These are phyloP conservation scores for Metschnikowia colocasiae DNA, from an alignment of 805 yeast species.

Conservation along the genomic window DNA sequence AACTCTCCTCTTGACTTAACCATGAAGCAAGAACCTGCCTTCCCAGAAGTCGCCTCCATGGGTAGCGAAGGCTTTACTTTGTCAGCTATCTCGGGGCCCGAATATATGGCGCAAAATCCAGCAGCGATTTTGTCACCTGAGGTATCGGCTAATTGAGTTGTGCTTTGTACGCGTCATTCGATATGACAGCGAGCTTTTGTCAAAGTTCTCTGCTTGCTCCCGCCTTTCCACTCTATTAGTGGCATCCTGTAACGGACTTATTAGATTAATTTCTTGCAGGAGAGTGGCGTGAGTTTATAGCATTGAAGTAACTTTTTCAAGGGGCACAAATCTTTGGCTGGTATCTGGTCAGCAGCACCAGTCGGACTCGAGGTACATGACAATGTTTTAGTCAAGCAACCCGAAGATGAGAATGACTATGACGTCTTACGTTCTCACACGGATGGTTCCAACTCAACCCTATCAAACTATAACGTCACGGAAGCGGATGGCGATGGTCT, in stretches of 20 bases:
- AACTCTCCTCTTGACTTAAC: constrained; percentile 41
- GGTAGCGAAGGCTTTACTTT: constrained; percentile 6
- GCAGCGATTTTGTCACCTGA: constrained; percentile 40
- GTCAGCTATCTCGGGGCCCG: constrained; percentile 23
- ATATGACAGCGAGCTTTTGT: not conserved
- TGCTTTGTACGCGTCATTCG: constrained; percentile 4
- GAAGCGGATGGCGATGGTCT: constrained; percentile 18
- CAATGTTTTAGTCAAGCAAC: not conserved
- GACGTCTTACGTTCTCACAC: constrained; percentile 5
- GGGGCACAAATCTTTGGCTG: not conserved
- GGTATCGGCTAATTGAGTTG: constrained; percentile 2
- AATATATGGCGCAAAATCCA: constrained; percentile 44
- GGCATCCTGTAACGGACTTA: constrained; percentile 3
- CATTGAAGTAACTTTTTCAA: constrained; percentile 31
- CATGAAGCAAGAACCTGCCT: constrained; percentile 19
- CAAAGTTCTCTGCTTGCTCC: constrained; percentile 32
- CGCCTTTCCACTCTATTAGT: constrained; percentile 1
- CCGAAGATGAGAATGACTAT: not conserved
- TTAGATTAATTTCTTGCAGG: constrained; percentile 9
- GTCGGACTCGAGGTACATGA: constrained; percentile 31
- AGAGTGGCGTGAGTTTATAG: constrained; percentile 23
- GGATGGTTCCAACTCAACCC: constrained; percentile 8
- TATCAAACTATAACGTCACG: constrained; percentile 5
- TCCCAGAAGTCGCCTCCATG: constrained; percentile 5
- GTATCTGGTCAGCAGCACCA: constrained; percentile 39